Percentiles rank a stretch among this genome's conserved stretches.
phyloP scores from a whole-genome alignment of 345 rosid genomes.

The Limnanthes douglasii region DNA sequence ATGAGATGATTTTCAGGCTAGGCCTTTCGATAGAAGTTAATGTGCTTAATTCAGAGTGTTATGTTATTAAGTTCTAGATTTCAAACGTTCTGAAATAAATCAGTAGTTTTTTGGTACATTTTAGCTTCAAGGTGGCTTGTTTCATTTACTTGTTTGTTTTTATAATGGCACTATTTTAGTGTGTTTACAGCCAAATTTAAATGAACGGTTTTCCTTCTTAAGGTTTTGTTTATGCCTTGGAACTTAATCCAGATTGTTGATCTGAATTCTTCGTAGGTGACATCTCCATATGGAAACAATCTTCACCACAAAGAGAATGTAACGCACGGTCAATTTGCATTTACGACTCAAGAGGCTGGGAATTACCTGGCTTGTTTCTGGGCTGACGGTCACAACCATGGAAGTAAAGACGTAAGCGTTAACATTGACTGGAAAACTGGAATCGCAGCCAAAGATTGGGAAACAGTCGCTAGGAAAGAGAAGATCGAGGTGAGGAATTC shows the following conservation, averaged over 20 bases:
- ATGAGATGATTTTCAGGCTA: no score
- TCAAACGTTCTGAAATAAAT: no score
- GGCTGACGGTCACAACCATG: constrained; percentile 22
- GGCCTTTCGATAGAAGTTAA: no score
- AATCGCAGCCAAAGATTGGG: constrained; percentile 87
- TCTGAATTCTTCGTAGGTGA: constrained; percentile 25
- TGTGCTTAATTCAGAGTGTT: no score
- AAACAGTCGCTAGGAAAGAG: constrained; percentile 71
- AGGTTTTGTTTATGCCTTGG: no score
- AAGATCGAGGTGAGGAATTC: constrained; percentile 56
- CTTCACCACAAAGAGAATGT: constrained; percentile 45
- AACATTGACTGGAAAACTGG: constrained; percentile 84
- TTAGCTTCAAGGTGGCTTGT: no score
- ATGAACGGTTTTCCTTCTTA: no score
- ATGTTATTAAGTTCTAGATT: no score
- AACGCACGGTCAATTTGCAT: constrained; percentile 75
- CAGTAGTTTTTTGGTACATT: no score
- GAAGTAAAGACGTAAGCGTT: constrained; percentile 32
- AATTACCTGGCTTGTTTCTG: constrained; percentile 61
- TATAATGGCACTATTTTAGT: no score
- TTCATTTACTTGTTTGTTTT: no score
- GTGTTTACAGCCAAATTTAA: no score
- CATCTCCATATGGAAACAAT: constrained; percentile 56
- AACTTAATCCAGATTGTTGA: neutral
- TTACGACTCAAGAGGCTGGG: constrained; percentile 69